Evolutionary conservation across 192 early-diverging fungal genomes (phyloP).

Genomic region (Rhizoclosmatium globosum): DNA sequence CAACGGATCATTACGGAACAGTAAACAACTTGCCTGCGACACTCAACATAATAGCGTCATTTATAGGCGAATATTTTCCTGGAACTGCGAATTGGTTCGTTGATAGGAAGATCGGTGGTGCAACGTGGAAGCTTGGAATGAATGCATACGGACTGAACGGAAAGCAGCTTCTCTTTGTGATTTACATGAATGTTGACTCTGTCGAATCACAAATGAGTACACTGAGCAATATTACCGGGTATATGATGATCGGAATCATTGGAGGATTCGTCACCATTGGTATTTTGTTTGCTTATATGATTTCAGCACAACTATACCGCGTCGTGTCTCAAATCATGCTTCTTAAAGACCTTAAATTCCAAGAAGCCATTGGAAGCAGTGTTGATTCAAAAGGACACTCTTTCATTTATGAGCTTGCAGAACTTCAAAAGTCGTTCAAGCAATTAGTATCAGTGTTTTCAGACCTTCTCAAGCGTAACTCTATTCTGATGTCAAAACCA

Average conservation of each 20-base stretch:
- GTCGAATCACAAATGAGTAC: not conserved
- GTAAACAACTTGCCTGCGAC: too few relatives aligned
- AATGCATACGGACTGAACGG: not conserved
- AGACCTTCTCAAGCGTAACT: not conserved
- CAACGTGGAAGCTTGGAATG: not conserved
- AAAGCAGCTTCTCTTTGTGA: not conserved
- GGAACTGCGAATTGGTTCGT: too few relatives aligned
- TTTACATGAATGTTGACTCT: conserved; percentile 1
- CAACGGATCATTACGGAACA: not conserved
- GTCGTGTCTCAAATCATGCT: conserved; percentile 1
- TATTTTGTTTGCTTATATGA: conserved; percentile 2
- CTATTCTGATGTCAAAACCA: not conserved
- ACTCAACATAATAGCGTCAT: too few relatives aligned
- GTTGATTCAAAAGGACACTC: not conserved
- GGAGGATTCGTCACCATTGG: conserved; percentile 4
- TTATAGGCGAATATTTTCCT: not conserved
- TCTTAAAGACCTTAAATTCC: conserved; percentile 27
- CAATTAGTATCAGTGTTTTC: conserved; percentile 14
- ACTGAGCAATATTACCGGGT: not conserved
- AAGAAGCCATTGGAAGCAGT: conserved; percentile 13
- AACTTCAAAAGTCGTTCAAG: conserved; percentile 16
- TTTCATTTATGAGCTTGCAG: conserved; percentile 20
- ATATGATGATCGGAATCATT: conserved; percentile 15
- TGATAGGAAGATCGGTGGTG: not conserved
- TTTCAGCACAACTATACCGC: not conserved